Conservation (phyloP, 2,329 filamentous ascomycete species). For the Hypoxylon sp. region DNA sequence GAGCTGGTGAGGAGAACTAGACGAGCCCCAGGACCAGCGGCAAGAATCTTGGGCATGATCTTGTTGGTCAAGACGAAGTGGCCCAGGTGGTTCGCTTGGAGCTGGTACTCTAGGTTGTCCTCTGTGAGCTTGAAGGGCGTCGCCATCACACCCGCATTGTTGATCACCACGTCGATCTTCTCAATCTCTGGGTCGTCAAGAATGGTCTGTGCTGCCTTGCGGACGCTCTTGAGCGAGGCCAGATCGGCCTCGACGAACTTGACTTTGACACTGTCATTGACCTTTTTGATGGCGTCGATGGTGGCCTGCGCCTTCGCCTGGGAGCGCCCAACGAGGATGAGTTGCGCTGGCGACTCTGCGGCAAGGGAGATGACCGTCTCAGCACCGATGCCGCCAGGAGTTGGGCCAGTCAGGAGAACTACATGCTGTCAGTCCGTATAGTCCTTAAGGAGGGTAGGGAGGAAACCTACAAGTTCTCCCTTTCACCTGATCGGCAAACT, state of each 20-base stretch:
- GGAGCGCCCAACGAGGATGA: conserved; percentile 53
- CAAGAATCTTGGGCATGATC: conserved; percentile 49
- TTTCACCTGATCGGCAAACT: conserved; percentile 49
- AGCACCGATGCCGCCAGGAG: conserved; percentile 52
- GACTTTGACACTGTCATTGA: conserved; percentile 43
- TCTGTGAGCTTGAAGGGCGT: conserved; percentile 52
- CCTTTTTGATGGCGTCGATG: conserved; percentile 50
- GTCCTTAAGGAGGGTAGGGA: background rate
- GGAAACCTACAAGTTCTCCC: conserved; percentile 49
- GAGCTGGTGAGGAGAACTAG: conserved; percentile 47
- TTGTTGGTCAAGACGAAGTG: conserved; percentile 54
- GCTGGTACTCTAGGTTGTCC: conserved; percentile 55
- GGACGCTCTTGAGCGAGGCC: conserved; percentile 52
- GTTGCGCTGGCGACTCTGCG: conserved; percentile 49
- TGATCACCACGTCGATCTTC: conserved; percentile 50
- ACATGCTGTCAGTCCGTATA: conserved; percentile 16
- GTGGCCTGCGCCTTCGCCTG: conserved; percentile 48
- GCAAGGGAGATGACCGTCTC: conserved; percentile 53
- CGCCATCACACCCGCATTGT: conserved; percentile 62
- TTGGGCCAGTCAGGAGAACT: conserved; percentile 56
- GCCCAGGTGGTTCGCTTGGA: conserved; percentile 56
- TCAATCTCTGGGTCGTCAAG: conserved; percentile 52
- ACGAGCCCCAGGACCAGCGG: conserved; percentile 41
- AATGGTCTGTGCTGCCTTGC: conserved; percentile 51
- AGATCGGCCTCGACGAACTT: conserved; percentile 53